These are phyloP conservation scores for Protomyces arabidopsidicola DNA, from an alignment of 1,139 yeast genomes.

Conservation along the genomic window DNA sequence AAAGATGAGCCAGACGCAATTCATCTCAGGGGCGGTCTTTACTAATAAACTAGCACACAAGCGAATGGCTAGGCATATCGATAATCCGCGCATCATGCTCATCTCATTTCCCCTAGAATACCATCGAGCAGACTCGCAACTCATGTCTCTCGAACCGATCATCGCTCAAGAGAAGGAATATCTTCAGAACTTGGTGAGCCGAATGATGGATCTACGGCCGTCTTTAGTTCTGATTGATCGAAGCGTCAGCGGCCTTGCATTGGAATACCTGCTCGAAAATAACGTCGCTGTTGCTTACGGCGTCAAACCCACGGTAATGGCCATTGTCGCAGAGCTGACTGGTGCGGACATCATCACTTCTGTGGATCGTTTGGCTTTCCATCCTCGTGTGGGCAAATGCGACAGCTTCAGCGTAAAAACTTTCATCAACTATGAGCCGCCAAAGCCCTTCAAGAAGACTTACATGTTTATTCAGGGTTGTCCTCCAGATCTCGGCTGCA, in stretches of 20 bases:
- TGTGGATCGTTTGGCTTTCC: slow-evolving; percentile 56
- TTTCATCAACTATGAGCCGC: slow-evolving; percentile 50
- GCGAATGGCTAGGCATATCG: slow-evolving; percentile 62
- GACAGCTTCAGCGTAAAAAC: slow-evolving; percentile 64
- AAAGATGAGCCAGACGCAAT: slow-evolving; percentile 50
- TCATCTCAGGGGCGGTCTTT: slow-evolving; percentile 75
- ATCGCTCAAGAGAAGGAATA: slow-evolving; percentile 86
- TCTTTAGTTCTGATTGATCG: slow-evolving; percentile 76
- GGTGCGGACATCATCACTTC: slow-evolving; percentile 74
- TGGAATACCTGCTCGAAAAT: slow-evolving; percentile 62
- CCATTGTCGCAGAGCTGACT: slow-evolving; percentile 72
- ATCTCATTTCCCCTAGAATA: slow-evolving; percentile 89
- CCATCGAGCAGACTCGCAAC: slow-evolving; percentile 56
- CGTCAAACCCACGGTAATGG: slow-evolving; percentile 76
- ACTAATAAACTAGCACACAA: slow-evolving; percentile 81
- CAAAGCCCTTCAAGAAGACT: slow-evolving; percentile 50
- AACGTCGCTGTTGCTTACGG: slow-evolving; percentile 70
- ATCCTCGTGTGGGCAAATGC: slow-evolving; percentile 69
- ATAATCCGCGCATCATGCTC: slow-evolving; percentile 69
- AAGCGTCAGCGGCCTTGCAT: slow-evolving; percentile 77
- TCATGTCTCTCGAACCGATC: slow-evolving; percentile 76
- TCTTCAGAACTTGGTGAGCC: slow-evolving; percentile 70
- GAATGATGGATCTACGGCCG: slow-evolving; percentile 73
- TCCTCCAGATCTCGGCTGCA: slow-evolving; percentile 69
- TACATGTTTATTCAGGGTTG: slow-evolving; percentile 76